These are phyloP conservation scores for Atkinsonella texensis DNA, from an alignment of 2,329 filamentous ascomycete genomes.

Conservation along the genomic window DNA sequence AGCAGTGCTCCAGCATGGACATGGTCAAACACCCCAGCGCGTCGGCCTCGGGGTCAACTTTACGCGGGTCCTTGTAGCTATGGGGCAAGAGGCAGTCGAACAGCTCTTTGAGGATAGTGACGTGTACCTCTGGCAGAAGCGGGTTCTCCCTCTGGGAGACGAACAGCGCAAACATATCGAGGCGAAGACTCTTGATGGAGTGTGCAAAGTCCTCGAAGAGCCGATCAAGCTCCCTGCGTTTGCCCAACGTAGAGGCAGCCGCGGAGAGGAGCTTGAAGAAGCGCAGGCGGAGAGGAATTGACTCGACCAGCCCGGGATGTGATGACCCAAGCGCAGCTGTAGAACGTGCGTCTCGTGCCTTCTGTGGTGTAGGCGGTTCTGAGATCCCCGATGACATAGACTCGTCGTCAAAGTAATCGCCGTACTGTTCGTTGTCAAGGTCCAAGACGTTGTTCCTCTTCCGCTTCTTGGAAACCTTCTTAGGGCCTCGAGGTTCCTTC, in stretches of 20 bases:
- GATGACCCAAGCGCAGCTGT: constrained; percentile 12
- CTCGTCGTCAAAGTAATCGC: constrained; percentile 49
- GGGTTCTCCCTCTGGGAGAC: constrained; percentile 24
- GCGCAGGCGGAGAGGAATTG: constrained; percentile 49
- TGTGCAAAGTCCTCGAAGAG: constrained; percentile 49
- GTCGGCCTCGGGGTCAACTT: constrained; percentile 24
- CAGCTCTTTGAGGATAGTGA: constrained; percentile 33
- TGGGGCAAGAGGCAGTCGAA: constrained; percentile 32
- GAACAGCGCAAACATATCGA: constrained; percentile 45
- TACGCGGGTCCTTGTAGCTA: constrained; percentile 28
- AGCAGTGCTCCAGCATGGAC: constrained; percentile 42
- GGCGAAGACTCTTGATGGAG: constrained; percentile 43
- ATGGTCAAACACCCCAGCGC: constrained; percentile 28
- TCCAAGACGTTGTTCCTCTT: constrained; percentile 38
- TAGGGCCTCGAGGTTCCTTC: constrained; percentile 40
- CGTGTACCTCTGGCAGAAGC: constrained; percentile 25
- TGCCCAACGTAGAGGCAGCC: constrained; percentile 32
- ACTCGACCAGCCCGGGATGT: constrained; percentile 31
- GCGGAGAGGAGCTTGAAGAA: constrained; percentile 46
- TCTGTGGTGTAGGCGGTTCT: constrained; percentile 33
- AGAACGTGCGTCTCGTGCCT: constrained; percentile 17
- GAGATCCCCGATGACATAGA: constrained; percentile 34
- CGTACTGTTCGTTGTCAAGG: constrained; percentile 46
- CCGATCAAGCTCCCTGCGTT: constrained; percentile 30
- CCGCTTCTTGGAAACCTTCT: constrained; percentile 32